Conservation (phyloP, 371 early-diverging fungal species). For the Smittium culicis region DNA sequence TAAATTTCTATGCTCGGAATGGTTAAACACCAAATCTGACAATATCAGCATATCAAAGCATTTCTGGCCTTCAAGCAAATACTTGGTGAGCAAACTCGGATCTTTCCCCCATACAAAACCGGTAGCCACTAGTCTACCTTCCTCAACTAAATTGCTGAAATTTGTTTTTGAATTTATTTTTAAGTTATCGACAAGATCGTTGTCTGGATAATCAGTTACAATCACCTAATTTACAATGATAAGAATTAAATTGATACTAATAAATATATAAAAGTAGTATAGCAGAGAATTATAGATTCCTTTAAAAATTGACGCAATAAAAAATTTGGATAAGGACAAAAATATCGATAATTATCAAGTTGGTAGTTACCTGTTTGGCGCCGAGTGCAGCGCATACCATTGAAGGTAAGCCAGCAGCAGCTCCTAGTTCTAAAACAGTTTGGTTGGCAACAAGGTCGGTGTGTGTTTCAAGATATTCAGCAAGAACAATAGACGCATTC, state of each 20-base stretch:
- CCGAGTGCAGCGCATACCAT: slow-evolving; percentile 57
- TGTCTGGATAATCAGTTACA: slow-evolving; percentile 83
- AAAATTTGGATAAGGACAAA: no score
- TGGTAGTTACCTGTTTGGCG: slow-evolving; percentile 49
- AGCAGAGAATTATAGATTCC: no score
- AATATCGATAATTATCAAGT: no score
- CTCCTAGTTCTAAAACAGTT: slow-evolving; percentile 74
- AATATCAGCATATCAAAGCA: slow-evolving; percentile 68
- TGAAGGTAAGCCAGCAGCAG: slow-evolving; percentile 79
- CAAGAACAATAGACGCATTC: slow-evolving; percentile 78
- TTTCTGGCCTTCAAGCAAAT: slow-evolving; percentile 20
- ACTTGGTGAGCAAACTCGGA: slow-evolving; percentile 35
- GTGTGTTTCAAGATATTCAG: slow-evolving; percentile 55
- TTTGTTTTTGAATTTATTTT: slow-evolving; percentile 44
- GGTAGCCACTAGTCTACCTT: slow-evolving; percentile 25
- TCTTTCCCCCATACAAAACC: slow-evolving; percentile 82
- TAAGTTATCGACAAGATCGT: slow-evolving; percentile 62
- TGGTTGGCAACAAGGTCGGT: slow-evolving; percentile 38
- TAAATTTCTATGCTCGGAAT: slow-evolving; percentile 60
- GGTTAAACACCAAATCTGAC: slow-evolving; percentile 85
- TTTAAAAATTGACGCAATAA: no score
- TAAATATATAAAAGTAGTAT: no score
- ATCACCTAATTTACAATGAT: slow-evolving; percentile 35
- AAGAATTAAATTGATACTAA: no score
- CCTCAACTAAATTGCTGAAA: slow-evolving; percentile 18